Base-by-base conservation (phyloP, 1,139 yeast species). In the Yamadazyma buinensis region DNA sequence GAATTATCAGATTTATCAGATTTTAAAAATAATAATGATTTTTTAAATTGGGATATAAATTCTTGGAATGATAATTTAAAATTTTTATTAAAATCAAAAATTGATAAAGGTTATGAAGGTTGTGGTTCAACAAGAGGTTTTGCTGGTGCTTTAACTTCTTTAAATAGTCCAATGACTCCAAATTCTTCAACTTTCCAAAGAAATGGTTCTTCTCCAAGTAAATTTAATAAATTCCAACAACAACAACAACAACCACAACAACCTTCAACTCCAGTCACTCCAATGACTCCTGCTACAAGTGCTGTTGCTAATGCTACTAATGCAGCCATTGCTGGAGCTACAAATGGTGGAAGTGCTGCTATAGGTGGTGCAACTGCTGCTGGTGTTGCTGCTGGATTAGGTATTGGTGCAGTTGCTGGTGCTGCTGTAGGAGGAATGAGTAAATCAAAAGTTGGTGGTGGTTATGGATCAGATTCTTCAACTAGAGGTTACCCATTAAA, bases 51-150 rank as follows among this genome's bases (percentile, higher is more conserved):
- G 97, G 69, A 78, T 33, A 71, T 74, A 14, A 64, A 72, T 17
- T 76, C 77, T 24, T 92, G 97, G 97, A 71, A 72, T 40, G 47
- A 48, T 1, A 75, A 77, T 36, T 74, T 88, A 38, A 85, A 84
- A 52, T 69, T 67, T 15, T 56, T 88, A 14, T 59, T 90, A 49
- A 77, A 75, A 36, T 59, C 73, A 15, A 90, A 86, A 52, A 58
- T 87, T 41, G 64, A 74, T 11, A 64, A 73, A 30, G 97, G 97
- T 7, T 88, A 84, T 56, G 78, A 77, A 29, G 96, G 97, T 3
- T 81, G 95, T 55, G 96, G 96, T 9, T 74, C 83, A 26, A 58
- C 69, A 13, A 70, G 80, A 40, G 85, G 85, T 9, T 55, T 78
- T 26, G 65, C 67, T 5, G 85, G 84, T 23, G 84, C 85, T 1